Base-by-base conservation (phyloP, 768 basidiomycete species). In the Tylopilus rubrobrunneus region DNA sequence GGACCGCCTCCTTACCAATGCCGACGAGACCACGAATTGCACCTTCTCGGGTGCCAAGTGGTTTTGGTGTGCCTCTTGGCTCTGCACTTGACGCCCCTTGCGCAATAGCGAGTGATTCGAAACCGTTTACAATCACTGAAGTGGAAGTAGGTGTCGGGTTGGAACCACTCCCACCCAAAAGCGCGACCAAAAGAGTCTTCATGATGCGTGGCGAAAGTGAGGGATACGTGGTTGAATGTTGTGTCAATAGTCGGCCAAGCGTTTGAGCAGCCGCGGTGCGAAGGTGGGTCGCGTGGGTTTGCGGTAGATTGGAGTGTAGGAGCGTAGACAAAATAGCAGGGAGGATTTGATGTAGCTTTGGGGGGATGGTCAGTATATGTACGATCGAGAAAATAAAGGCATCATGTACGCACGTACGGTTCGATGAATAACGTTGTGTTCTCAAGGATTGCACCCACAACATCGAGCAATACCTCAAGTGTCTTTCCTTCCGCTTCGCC, bases 351-450 rank as follows among this genome's bases (percentile, higher is more conserved):
- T 98, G 97, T 5, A 98, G 79, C 94, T 98, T 59, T 34, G 34
- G 28, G 25, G 19, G n/a, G 14, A 11, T 10, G 14, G 12, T 48
- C 14, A 52, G 44, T 34, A 27, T 33, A 12, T 17, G 33, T 21
- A 28, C 9, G 11, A 11, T n/a, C 15, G 17, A 8, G 9, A 15
- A 28, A 40, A 44, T n/a, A 39, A 29, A 47, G n/a, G 5, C 9
- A 9, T 45, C 28, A n/a, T 10, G 23, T 28, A 78, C 91, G 66
- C 64, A 97, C 94, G 67, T 97, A 98, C 42, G 96, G 97, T 70
- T 99, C 97, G 23, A 98, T 84, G 66, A 98, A 98, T 6, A 99
- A 75, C 0, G 89, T 88, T 29, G 79, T 75, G 69, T 98, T 99
- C 51, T 89, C 87, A 46, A 97, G 73, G 14, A 98, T 76, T 2